phyloP scores from a whole-genome alignment of 108 stramenopile species.

The Nitzschia inconspicua region DNA sequence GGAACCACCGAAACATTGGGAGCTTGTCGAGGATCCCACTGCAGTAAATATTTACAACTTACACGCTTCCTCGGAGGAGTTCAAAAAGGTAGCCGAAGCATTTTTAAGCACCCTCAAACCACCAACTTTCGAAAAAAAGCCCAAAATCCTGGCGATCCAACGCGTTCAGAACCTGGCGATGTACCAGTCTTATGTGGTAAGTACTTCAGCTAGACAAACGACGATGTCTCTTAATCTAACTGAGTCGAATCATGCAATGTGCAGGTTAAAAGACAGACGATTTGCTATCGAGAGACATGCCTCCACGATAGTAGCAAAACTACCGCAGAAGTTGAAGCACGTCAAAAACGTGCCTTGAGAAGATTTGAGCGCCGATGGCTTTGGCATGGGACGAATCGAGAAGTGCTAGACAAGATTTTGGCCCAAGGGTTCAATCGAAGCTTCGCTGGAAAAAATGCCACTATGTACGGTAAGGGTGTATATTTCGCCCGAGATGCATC shows the following conservation, averaged over 20 bases:
- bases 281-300: neutral
- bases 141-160: neutral
- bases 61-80: neutral
- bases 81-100: neutral
- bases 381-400: constrained; percentile 17
- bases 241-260: too few species aligned
- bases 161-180: constrained; percentile 18
- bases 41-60: neutral
- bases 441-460: constrained; percentile 22
- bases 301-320: neutral
- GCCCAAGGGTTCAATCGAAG: constrained; percentile 20
- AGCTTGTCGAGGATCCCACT: constrained; percentile 1
- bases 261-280: constrained; percentile 12
- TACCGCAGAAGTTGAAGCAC: neutral
- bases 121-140: too few species aligned
- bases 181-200: constrained; percentile 11
- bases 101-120: neutral
- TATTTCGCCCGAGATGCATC: constrained; percentile 28
- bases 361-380: constrained; percentile 16
- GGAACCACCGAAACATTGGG: constrained; percentile 6
- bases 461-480: constrained; percentile 17
- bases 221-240: neutral
- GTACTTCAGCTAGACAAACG: neutral
- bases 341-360: too few species aligned
- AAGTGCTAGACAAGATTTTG: constrained; percentile 8